A percentile compares a stretch with the other conserved stretches of the same genome.
phyloP scores from a whole-genome alignment of 148 eudicot genomes.

The Rheum nobile region DNA sequence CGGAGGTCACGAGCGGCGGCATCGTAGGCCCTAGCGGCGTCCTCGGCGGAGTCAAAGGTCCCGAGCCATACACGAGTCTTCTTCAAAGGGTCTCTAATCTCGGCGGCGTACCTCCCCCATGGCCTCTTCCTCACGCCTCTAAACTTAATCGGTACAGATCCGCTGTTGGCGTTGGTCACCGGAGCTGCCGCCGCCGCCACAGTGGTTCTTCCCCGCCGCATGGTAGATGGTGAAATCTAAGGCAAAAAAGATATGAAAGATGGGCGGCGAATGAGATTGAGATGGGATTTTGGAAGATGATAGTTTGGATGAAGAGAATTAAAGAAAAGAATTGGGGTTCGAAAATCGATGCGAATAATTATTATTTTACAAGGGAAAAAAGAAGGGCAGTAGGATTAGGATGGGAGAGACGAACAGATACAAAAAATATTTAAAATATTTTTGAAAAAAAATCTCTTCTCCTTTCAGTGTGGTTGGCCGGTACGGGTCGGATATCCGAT shows the following conservation, averaged over 20 bases:
- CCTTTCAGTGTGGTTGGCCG: not conserved
- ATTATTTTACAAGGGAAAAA: not conserved
- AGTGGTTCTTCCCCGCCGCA: constrained; percentile 23
- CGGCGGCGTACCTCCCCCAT: constrained; percentile 76
- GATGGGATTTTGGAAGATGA: not conserved
- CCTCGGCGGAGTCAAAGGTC: constrained; percentile 62
- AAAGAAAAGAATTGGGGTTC: not conserved
- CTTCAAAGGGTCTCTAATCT: constrained; percentile 77
- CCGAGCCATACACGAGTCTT: constrained; percentile 75
- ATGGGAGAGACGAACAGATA: constrained; percentile 2
- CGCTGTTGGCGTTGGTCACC: constrained; percentile 11
- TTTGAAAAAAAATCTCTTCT: not conserved
- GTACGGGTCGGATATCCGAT: not conserved
- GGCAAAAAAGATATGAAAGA: not conserved
- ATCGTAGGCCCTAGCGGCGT: constrained; percentile 71
- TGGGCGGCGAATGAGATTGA: constrained; percentile 1
- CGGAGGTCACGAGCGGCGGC: constrained; percentile 47
- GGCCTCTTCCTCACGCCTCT: constrained; percentile 66
- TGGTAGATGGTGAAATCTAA: constrained; percentile 1
- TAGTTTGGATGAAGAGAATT: constrained; percentile 1
- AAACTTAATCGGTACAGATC: constrained; percentile 35
- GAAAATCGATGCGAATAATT: constrained; percentile 4
- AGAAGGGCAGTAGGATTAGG: not conserved
- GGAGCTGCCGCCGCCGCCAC: constrained; percentile 13
- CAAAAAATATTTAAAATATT: not conserved